Base-by-base conservation (phyloP, 2,329 filamentous ascomycete species). In the Phyllosticta citrichinensis region DNA sequence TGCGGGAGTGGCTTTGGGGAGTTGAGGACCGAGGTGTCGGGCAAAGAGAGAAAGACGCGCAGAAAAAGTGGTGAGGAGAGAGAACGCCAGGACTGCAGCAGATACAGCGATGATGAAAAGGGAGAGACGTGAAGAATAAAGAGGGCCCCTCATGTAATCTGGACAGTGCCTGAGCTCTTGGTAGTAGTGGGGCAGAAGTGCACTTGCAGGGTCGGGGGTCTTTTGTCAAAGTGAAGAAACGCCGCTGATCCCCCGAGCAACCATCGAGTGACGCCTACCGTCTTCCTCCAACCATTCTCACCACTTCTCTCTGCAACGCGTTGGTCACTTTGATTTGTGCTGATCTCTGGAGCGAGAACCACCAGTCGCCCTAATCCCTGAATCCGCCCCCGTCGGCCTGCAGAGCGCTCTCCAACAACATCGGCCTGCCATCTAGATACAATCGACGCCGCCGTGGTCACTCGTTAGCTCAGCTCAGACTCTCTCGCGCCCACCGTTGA, bases 11-110 rank as follows among this genome's bases (percentile, higher is more conserved):
- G 57, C 62, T 47, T 62, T 64, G n/a, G 52, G 53, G 60, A 56
- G 60, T 12, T 65, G 63, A 56, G 57, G 62, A 22, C 57, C 51
- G 20, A 64, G 56, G 35, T 63, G 60, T 40, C 55, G 55, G 35
- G 59, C 53, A 22, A 64, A 57, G 35, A 61, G 60, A 52, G 60
- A 25, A 58, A 65, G 59, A 66, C 64, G 68, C 64, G 65, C 63
- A 65, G 67, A 60, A 35, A 63, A 57, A 17, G 62, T 56, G 12
- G 52, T 50, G 24, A 61, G 40, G 30, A 47, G 66, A 56, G 65
- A 62, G 47, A 66, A 60, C 63, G 68, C 68, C 57, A 72, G 63
- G 60, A 64, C 69, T 55, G 66, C 30, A 72, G 57, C 24, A 71
- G 56, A 64, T 69, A 69, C 63, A 66, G 63, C 61, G 70, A 53